Evolutionary conservation across 306 rosid genomes (phyloP).

Genomic region (Cajanus cajan): DNA sequence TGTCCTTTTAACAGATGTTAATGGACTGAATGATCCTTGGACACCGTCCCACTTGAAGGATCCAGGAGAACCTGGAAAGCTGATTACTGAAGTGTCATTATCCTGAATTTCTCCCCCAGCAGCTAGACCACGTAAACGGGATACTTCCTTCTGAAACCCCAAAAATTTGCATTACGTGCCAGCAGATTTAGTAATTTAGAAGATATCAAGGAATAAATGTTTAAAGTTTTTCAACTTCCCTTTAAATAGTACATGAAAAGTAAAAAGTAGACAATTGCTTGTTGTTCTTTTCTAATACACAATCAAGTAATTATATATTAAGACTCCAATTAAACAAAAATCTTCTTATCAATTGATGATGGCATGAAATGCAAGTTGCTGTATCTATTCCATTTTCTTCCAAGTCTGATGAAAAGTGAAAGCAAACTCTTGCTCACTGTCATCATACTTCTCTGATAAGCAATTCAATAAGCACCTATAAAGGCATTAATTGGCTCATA

Average conservation of each 20-base stretch:
- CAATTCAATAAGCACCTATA: neutral
- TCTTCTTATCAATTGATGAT: neutral
- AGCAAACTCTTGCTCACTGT: constrained; percentile 9
- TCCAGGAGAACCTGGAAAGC: constrained; percentile 92
- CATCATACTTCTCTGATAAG: neutral
- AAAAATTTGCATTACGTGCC: neutral
- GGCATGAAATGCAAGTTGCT: constrained; percentile 2
- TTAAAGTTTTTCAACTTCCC: neutral
- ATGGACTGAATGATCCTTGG: constrained; percentile 81
- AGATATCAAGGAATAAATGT: neutral
- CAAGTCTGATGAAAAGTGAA: constrained; percentile 5
- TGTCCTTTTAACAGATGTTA: constrained; percentile 57
- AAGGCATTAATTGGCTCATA: neutral
- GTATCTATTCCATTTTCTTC: neutral
- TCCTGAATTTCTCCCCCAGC: constrained; percentile 71
- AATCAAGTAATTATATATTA: neutral
- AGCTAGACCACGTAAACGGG: constrained; percentile 64
- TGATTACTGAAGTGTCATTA: constrained; percentile 49
- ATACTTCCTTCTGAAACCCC: constrained; percentile 74
- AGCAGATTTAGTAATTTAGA: neutral
- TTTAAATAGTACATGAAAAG: neutral
- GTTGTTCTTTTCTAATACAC: neutral
- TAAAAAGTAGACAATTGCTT: neutral
- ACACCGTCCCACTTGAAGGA: constrained; percentile 85
- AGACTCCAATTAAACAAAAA: neutral